Percentiles rank a stretch among this genome's conserved stretches.
Evolutionary conservation across 305 asterid genomes (phyloP).

Genomic region (Rubia tinctorum): DNA sequence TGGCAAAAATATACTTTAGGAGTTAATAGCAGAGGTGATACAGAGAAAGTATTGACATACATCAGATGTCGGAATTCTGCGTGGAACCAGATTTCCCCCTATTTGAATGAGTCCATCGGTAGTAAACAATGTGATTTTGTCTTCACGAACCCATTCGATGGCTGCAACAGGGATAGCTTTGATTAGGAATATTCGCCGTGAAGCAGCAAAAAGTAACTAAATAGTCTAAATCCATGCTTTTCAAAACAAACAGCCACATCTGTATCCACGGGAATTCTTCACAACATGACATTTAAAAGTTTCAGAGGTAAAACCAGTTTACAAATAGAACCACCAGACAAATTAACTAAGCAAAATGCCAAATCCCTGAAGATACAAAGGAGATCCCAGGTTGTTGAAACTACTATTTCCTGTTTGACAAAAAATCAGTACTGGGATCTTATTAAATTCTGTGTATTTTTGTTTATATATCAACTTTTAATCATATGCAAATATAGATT

Average conservation of each 20-base stretch:
- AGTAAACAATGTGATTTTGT: constrained; percentile 73
- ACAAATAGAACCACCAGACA: not conserved
- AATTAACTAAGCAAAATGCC: not conserved
- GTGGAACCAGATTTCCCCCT: constrained; percentile 86
- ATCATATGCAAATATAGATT: not conserved
- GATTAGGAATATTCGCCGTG: not conserved
- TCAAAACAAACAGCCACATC: not conserved
- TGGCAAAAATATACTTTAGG: too few species aligned
- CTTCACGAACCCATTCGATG: constrained; percentile 82
- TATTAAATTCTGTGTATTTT: too few species aligned
- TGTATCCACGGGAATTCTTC: not conserved
- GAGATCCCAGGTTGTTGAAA: not conserved
- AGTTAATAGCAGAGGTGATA: not conserved
- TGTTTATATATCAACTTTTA: too few species aligned
- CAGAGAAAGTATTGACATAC: constrained; percentile 37
- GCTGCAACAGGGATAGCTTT: constrained; percentile 40
- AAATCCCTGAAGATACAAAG: not conserved
- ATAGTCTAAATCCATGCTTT: not conserved
- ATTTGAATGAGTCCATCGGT: constrained; percentile 85
- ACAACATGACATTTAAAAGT: not conserved
- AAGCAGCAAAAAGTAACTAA: not conserved
- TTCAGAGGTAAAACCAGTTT: not conserved
- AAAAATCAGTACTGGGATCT: not conserved
- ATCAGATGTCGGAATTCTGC: constrained; percentile 50
- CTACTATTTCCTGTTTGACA: not conserved